A percentile compares a stretch with the other conserved stretches of the same genome.
Evolutionary conservation across 306 rosid genomes (phyloP).

Genomic region (Rubus idaeus): DNA sequence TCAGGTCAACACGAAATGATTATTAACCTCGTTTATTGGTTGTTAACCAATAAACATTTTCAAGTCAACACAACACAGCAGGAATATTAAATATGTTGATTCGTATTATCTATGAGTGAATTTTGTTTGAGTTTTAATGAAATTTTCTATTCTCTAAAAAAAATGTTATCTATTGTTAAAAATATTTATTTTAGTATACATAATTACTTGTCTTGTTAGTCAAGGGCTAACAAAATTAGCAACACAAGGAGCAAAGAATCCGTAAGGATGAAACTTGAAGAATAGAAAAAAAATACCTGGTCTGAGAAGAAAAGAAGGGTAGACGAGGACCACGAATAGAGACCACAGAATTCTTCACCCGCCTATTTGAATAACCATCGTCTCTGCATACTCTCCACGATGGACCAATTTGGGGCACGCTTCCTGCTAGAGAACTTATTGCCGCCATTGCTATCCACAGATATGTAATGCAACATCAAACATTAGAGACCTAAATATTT

Average conservation of each 20-base stretch:
- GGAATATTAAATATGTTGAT: neutral
- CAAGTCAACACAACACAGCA: neutral
- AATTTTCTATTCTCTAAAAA: too few relatives aligned
- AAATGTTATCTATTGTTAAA: too few relatives aligned
- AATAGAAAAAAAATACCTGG: slow-evolving; percentile 32
- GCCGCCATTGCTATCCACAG: slow-evolving; percentile 30
- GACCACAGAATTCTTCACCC: slow-evolving; percentile 24
- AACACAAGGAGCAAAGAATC: neutral
- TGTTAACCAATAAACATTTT: neutral
- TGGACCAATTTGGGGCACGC: slow-evolving; percentile 21
- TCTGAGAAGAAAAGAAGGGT: slow-evolving; percentile 16
- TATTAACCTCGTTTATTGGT: neutral
- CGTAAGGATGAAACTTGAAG: neutral
- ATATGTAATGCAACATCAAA: neutral
- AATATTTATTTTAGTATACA: neutral
- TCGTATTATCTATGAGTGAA: neutral
- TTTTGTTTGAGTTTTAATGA: too few relatives aligned
- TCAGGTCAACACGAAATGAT: neutral
- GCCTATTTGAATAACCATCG: slow-evolving; percentile 8
- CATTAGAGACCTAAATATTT: neutral
- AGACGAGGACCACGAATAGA: slow-evolving; percentile 26
- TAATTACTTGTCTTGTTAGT: neutral
- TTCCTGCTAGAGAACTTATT: slow-evolving; percentile 25
- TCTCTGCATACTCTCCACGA: slow-evolving; percentile 23
- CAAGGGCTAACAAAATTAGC: neutral